Evolutionary conservation across 306 rosid genomes (phyloP).

Genomic region (Cajanus cajan): DNA sequence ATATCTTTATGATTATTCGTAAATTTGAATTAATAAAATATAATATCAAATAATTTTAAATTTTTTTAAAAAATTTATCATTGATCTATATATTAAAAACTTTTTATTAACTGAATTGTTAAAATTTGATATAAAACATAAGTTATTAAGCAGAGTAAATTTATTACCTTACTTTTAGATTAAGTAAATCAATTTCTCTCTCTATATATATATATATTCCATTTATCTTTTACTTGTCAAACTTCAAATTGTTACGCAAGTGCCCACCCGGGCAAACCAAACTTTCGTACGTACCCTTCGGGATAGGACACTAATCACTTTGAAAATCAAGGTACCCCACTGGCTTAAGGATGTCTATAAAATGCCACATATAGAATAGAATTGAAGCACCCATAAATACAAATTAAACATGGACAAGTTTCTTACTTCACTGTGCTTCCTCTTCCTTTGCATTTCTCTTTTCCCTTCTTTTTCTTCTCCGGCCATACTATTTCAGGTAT

Average conservation of each 20-base stretch:
- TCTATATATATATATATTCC: too few relatives aligned
- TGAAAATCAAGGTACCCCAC: neutral
- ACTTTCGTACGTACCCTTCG: neutral
- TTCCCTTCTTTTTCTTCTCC: conserved; percentile 47
- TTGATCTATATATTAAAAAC: too few relatives aligned
- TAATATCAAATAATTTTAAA: too few relatives aligned
- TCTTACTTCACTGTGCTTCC: conserved; percentile 29
- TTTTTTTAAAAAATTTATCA: too few relatives aligned
- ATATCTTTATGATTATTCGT: too few relatives aligned
- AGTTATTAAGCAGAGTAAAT: too few relatives aligned
- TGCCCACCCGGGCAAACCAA: neutral
- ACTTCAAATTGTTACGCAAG: neutral
- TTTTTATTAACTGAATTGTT: too few relatives aligned
- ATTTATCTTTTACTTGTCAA: neutral
- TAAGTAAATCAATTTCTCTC: too few relatives aligned
- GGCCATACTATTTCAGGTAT: conserved; percentile 61
- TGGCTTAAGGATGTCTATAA: neutral
- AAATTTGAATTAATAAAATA: too few relatives aligned
- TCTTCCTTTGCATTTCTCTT: conserved; percentile 47
- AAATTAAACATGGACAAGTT: conserved; percentile 29
- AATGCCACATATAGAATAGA: neutral
- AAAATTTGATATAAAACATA: too few relatives aligned
- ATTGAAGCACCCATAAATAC: neutral
- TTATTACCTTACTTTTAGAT: too few relatives aligned
- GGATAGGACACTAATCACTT: neutral